Evolutionary conservation across 768 basidiomycete genomes (phyloP).

Genomic region (Pilatotrama ljubarskyi): DNA sequence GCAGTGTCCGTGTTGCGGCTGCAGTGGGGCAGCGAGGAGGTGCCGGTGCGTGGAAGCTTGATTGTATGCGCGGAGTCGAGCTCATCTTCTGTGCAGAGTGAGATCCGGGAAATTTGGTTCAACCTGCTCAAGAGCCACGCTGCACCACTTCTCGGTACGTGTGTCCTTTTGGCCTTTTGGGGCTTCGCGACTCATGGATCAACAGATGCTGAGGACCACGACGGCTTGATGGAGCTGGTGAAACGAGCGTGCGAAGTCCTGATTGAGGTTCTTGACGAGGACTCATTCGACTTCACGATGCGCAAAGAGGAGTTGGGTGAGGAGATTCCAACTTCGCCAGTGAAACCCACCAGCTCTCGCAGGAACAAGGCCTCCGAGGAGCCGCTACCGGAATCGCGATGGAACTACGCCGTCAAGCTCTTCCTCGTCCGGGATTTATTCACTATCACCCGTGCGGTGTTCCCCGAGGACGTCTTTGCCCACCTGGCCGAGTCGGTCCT

Average conservation of each 20-base stretch:
- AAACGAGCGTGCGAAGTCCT: conserved; percentile 43
- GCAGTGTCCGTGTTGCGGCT: conserved; percentile 46
- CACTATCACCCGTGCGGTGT: conserved; percentile 43
- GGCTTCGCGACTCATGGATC: neutral
- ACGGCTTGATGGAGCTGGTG: conserved; percentile 24
- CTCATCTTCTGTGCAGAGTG: conserved; percentile 33
- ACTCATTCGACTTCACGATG: conserved; percentile 24
- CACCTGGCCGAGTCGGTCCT: conserved; percentile 49
- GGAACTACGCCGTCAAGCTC: conserved; percentile 56
- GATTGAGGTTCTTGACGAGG: conserved; percentile 32
- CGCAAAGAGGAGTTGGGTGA: conserved; percentile 11
- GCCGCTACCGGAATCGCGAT: conserved; percentile 17
- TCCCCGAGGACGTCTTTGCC: conserved; percentile 45
- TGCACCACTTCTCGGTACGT: conserved; percentile 46
- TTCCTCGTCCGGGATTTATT: conserved; percentile 59
- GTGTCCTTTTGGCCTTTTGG: conserved; percentile 1
- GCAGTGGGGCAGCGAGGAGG: conserved; percentile 38
- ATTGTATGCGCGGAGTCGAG: neutral
- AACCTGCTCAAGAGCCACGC: conserved; percentile 54
- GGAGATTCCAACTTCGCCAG: conserved; percentile 19
- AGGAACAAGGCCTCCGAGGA: neutral
- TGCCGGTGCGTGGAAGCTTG: conserved; percentile 46
- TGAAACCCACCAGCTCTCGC: conserved; percentile 4
- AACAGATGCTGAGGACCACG: conserved; percentile 46
- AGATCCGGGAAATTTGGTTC: conserved; percentile 57